Evolutionary conservation across 805 yeast genomes (phyloP).

Genomic region (Cyberlindnera japonica): DNA sequence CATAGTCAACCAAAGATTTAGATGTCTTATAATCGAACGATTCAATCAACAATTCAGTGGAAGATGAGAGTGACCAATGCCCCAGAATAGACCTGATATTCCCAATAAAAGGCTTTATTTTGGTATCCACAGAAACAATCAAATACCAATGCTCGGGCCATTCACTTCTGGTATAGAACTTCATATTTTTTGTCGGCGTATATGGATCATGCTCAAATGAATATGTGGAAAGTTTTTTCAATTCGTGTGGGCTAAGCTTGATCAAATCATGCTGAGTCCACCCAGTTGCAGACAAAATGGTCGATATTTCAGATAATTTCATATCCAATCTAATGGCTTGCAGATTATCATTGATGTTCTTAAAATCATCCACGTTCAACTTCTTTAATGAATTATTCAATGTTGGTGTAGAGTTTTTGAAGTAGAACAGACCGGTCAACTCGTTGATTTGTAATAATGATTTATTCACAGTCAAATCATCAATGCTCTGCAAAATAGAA

Average conservation of each 20-base stretch:
- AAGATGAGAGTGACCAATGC: slow-evolving; percentile 11
- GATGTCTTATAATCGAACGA: slow-evolving; percentile 27
- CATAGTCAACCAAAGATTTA: slow-evolving; percentile 11
- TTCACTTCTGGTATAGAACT: slow-evolving; percentile 32
- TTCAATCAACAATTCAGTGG: slow-evolving; percentile 12
- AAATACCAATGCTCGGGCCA: slow-evolving; percentile 40
- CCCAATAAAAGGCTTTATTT: slow-evolving; percentile 33
- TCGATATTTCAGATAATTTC: slow-evolving; percentile 42
- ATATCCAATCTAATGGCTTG: slow-evolving; percentile 17
- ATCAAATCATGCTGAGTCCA: slow-evolving; percentile 64
- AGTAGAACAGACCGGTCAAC: slow-evolving; percentile 37
- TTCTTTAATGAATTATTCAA: slow-evolving; percentile 23
- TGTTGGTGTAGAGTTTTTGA: slow-evolving; percentile 42
- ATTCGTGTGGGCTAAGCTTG: slow-evolving; percentile 46
- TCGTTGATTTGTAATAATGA: slow-evolving; percentile 29
- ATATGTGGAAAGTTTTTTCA: slow-evolving; percentile 25
- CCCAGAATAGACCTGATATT: slow-evolving; percentile 24
- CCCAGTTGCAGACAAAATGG: slow-evolving; percentile 58
- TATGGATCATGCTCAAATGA: slow-evolving; percentile 2
- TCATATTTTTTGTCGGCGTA: slow-evolving; percentile 23
- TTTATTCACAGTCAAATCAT: slow-evolving; percentile 28
- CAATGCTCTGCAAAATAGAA: slow-evolving; percentile 32
- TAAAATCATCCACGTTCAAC: slow-evolving; percentile 26
- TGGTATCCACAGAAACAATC: slow-evolving; percentile 29
- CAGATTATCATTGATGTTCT: slow-evolving; percentile 23